These are phyloP conservation scores for Aphanomyces euteiches DNA, from an alignment of 352 stramenopile genomes.

Conservation along the genomic window DNA sequence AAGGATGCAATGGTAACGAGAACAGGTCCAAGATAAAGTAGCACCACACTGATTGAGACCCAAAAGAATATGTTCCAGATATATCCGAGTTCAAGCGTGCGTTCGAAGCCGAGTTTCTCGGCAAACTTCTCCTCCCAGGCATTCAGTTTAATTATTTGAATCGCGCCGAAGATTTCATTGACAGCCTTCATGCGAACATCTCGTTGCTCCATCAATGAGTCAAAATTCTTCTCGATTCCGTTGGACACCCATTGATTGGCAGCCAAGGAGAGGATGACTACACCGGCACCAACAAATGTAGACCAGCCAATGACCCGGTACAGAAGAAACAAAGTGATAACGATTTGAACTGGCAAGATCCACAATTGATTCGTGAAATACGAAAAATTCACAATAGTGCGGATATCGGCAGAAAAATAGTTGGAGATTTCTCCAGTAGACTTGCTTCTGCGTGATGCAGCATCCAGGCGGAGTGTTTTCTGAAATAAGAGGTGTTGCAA, in stretches of 20 bases:
- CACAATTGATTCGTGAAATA: constrained; percentile 20
- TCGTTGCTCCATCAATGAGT: constrained; percentile 35
- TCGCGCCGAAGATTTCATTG: constrained; percentile 51
- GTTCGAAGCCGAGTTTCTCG: constrained; percentile 47
- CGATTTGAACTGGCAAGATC: constrained; percentile 17
- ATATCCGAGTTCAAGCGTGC: constrained; percentile 43
- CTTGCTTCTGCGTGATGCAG: constrained; percentile 38
- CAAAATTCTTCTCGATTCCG: constrained; percentile 24
- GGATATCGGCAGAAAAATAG: constrained; percentile 62
- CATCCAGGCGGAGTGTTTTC: constrained; percentile 53
- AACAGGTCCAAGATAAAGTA: constrained; percentile 20
- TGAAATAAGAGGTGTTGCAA: constrained; percentile 75
- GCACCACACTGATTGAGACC: constrained; percentile 41
- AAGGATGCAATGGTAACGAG: constrained; percentile 29
- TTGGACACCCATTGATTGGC: constrained; percentile 37
- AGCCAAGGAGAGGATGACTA: constrained; percentile 45
- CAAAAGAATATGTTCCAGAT: constrained; percentile 53
- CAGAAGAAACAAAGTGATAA: constrained; percentile 10
- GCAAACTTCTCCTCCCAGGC: constrained; percentile 88
- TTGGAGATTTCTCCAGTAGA: constrained; percentile 51
- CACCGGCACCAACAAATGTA: constrained; percentile 37
- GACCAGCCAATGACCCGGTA: constrained; percentile 28
- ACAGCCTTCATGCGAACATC: constrained; percentile 45
- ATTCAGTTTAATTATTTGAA: constrained; percentile 91
- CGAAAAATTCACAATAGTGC: constrained; percentile 49